Percentiles rank a stretch among this genome's conserved stretches.
Conservation (phyloP, 768 basidiomycete genomes). For the Boletus sp. region DNA sequence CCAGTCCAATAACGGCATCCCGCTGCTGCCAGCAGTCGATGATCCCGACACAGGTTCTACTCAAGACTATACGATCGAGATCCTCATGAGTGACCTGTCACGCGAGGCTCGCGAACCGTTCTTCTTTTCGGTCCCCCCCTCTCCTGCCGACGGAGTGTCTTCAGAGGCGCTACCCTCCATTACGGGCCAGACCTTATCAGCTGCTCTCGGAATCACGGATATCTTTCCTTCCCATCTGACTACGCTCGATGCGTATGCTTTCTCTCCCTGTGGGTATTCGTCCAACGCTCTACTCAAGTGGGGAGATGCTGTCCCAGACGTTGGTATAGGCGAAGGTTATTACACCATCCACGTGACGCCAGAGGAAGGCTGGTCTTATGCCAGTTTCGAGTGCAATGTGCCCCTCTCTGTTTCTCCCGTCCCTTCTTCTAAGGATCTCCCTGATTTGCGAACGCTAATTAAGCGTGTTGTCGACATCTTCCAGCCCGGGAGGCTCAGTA, state of each 20-base stretch:
- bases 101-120: slow-evolving; percentile 76
- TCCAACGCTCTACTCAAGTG: slow-evolving; percentile 85
- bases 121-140: slow-evolving; percentile 47
- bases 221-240: slow-evolving; percentile 81
- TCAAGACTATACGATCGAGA: slow-evolving; percentile 95
- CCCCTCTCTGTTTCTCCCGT: slow-evolving; percentile 46
- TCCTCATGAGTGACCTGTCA: slow-evolving; percentile 92
- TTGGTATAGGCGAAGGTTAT: slow-evolving; percentile 72
- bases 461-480: slow-evolving; percentile 92
- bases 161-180: slow-evolving; percentile 29
- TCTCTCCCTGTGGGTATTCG: slow-evolving; percentile 94
- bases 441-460: slow-evolving; percentile 78
- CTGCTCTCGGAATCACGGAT: slow-evolving; percentile 71
- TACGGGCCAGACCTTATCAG: slow-evolving; percentile 48
- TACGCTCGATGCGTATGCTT: slow-evolving; percentile 88
- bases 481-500: slow-evolving; percentile 77
- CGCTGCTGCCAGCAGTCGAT: slow-evolving; percentile 5
- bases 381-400: slow-evolving; percentile 98
- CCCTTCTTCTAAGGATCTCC: slow-evolving; percentile 44
- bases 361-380: slow-evolving; percentile 97
- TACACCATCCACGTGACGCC: slow-evolving; percentile 99
- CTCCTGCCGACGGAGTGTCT: slow-evolving; percentile 54
- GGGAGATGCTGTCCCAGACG: slow-evolving; percentile 34
- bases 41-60: slow-evolving; percentile 15
- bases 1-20: slow-evolving; percentile 11